Percentiles rank a stretch among this genome's conserved stretches.
These are phyloP conservation scores for Leonotis leonurus DNA, from an alignment of 257 asterid genomes.

Conservation along the genomic window DNA sequence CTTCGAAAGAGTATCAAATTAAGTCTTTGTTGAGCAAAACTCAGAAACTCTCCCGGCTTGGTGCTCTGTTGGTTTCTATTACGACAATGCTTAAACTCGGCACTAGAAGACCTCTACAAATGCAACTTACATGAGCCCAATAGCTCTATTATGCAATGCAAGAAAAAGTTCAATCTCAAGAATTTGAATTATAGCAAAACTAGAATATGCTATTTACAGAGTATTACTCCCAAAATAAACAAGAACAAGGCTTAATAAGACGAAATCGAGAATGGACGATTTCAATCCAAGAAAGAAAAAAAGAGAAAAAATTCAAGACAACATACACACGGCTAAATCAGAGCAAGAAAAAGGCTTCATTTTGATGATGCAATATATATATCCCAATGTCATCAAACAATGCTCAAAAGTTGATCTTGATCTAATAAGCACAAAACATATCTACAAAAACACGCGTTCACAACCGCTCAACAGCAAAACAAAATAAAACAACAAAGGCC, in stretches of 20 bases:
- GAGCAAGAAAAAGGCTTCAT: background rate
- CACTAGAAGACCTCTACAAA: background rate
- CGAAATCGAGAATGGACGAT: background rate
- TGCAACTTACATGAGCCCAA: conserved; percentile 5
- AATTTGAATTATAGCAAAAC: background rate
- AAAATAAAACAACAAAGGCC: conserved; percentile 10
- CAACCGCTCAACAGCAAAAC: background rate
- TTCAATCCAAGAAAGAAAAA: background rate
- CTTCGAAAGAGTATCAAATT: background rate
- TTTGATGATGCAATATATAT: background rate
- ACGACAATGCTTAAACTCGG: conserved; percentile 12
- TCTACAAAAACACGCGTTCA: background rate
- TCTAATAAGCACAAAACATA: background rate
- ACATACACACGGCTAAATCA: background rate
- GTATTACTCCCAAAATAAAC: background rate
- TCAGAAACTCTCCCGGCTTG: background rate
- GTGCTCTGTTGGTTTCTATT: background rate
- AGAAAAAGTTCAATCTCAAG: background rate
- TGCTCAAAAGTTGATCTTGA: background rate
- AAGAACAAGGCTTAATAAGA: background rate
- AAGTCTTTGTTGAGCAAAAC: background rate
- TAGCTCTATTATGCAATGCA: background rate
- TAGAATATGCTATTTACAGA: conserved; percentile 1
- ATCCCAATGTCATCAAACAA: background rate
- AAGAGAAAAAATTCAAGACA: too few relatives aligned